Evolutionary conservation across 1,139 yeast species (phyloP), one percentile per base, ranked within the genome.

Genomic region (Sugiyamaella paludigena): DNA sequence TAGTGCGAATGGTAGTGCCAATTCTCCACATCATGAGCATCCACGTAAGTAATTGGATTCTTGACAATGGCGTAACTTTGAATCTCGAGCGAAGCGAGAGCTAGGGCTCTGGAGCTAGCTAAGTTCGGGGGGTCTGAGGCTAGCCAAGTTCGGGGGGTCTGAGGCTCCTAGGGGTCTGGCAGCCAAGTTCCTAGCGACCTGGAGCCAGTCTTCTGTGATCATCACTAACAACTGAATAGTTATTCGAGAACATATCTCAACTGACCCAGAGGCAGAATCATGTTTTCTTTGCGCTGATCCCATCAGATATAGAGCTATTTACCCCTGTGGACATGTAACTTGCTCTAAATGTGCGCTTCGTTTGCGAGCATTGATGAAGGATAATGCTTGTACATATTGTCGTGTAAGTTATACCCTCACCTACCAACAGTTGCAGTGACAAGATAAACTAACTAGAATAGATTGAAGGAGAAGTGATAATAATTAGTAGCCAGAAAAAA

Each of bases 221-320:
- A 5, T 19, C 5, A 19, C 24, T 19, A 19, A 19, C 24, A 19
- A 19, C 5, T 19, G 5, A n/a, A 7, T 34, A 40, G 54, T 48
- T 24, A 43, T 44, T 11, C 43, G 39, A 19, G 53, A 42, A 12
- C 49, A 50, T 28, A 46, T 43, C 27, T 42, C 45, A 11, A 43
- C 41, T 4, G 49, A 44, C 11, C 45, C 50, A 6, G 51, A 43
- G 9, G 51, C 59, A 8, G 80, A 77, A 27, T 67, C 73, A 27
- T 91, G 98, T 72, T 69, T 89, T 35, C 87, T 92, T 50, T 92
- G 99, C 71, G 95, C 98, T 1, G 84, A 87, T 43, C 73, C 71
- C 38, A 75, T 89, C 37, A 60, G 58, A 19, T 78, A 76, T 60
- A 81, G 82, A 2, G 87, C 96, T 0, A 66, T 85, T 12, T 79